Evolutionary conservation across 192 early-diverging fungal genomes (phyloP).

Genomic region (Radiomyces spectabilis): DNA sequence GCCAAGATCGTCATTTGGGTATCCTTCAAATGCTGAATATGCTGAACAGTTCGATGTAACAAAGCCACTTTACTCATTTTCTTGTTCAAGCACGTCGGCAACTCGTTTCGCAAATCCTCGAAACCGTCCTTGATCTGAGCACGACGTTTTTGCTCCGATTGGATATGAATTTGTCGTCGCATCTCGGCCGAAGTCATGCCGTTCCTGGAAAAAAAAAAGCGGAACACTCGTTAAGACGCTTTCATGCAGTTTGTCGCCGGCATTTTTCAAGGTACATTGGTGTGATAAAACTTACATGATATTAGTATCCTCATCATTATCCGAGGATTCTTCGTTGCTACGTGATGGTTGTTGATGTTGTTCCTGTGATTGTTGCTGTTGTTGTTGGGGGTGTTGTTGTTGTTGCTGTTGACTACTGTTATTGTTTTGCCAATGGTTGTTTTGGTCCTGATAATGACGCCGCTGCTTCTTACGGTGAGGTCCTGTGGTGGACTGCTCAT

Average conservation of each 20-base stretch:
- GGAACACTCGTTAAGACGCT: too few species aligned
- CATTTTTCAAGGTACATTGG: too few species aligned
- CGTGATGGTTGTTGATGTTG: background rate
- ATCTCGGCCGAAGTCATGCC: constrained; percentile 3
- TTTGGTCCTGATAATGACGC: background rate
- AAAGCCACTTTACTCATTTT: constrained; percentile 32
- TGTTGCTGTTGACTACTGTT: background rate
- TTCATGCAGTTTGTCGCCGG: too few species aligned
- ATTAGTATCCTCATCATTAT: background rate
- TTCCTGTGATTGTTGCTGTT: background rate
- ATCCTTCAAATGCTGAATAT: constrained; percentile 36
- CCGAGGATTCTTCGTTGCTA: background rate
- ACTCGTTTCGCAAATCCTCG: constrained; percentile 27
- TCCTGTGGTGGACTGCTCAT: constrained; percentile 21
- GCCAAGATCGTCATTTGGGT: constrained; percentile 30
- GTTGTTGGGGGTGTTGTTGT: background rate
- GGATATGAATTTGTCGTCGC: constrained; percentile 31
- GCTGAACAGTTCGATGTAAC: constrained; percentile 32
- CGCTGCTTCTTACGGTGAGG: constrained; percentile 11
- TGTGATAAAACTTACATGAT: background rate
- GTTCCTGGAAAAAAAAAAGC: background rate
- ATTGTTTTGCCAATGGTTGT: constrained; percentile 1
- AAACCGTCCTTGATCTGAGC: constrained; percentile 34
- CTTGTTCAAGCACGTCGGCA: constrained; percentile 28
- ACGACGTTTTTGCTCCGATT: constrained; percentile 28